Conservation (phyloP, 345 rosid genomes). For the Hibiscus trionum region DNA sequence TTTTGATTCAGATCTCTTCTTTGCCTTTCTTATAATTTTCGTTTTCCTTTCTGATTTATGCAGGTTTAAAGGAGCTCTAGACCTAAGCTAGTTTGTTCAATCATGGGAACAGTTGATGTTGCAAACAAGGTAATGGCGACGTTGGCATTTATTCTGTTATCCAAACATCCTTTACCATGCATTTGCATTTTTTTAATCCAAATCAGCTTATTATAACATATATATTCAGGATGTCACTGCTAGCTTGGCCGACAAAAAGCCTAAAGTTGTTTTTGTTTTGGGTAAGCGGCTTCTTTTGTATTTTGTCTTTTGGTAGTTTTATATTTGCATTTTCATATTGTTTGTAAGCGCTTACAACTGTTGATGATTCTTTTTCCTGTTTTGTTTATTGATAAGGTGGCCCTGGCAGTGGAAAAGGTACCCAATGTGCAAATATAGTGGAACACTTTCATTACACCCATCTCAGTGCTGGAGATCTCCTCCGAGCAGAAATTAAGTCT, state of each 20-base stretch:
- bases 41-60: neutral
- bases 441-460: conserved; percentile 64
- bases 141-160: neutral
- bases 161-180: neutral
- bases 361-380: neutral
- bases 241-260: conserved; percentile 44
- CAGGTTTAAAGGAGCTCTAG: conserved; percentile 1
- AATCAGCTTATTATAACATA: neutral
- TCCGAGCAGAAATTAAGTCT: conserved; percentile 58
- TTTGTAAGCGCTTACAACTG: neutral
- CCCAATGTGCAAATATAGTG: conserved; percentile 65
- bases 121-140: conserved; percentile 33
- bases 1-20: neutral
- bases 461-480: conserved; percentile 85
- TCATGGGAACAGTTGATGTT: conserved; percentile 46
- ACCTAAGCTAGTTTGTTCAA: conserved; percentile 18
- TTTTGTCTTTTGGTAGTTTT: neutral
- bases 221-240: conserved; percentile 38
- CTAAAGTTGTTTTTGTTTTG: conserved; percentile 74
- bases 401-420: conserved; percentile 90
- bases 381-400: conserved; percentile 51
- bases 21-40: neutral
- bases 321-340: neutral
- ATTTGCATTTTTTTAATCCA: neutral
- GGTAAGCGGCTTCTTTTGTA: conserved; percentile 35